Percentiles rank a stretch among this genome's conserved stretches.
Evolutionary conservation across 768 basidiomycete species (phyloP).

Genomic region (Phylloporus sp.): DNA sequence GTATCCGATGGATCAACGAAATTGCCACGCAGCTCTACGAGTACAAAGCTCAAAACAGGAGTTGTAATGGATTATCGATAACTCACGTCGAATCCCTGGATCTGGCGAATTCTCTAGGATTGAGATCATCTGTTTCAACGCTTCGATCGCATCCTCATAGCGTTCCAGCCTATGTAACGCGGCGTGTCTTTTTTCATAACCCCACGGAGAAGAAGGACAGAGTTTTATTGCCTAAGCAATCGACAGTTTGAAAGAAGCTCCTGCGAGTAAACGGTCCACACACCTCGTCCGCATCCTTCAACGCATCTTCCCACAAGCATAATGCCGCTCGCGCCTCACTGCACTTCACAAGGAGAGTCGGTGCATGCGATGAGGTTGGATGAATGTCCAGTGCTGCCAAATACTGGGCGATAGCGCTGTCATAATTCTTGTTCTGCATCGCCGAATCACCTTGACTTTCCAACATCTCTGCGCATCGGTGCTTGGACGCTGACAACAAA

Average conservation of each 20-base stretch:
- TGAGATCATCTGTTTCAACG: constrained; percentile 5
- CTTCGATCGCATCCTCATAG: constrained; percentile 10
- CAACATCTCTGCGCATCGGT: neutral
- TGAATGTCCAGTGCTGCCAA: constrained; percentile 7
- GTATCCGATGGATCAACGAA: constrained; percentile 12
- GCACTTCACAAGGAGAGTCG: constrained; percentile 9
- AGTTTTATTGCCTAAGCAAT: constrained; percentile 10
- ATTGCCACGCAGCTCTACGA: constrained; percentile 4
- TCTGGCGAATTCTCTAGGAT: constrained; percentile 8
- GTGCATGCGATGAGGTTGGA: neutral
- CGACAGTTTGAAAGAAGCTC: neutral
- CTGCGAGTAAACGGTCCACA: neutral
- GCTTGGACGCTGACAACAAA: constrained; percentile 5
- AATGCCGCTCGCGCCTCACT: constrained; percentile 6
- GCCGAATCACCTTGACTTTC: constrained; percentile 10
- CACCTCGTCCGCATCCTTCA: constrained; percentile 19
- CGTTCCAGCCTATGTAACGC: constrained; percentile 10
- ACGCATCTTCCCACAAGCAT: constrained; percentile 7
- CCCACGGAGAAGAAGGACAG: constrained; percentile 10
- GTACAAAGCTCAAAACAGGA: neutral
- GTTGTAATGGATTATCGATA: neutral
- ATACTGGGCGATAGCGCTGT: constrained; percentile 6
- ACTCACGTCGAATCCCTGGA: constrained; percentile 11
- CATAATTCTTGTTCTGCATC: constrained; percentile 1
- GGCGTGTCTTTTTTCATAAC: constrained; percentile 15